Evolutionary conservation across 805 yeast species (phyloP), one percentile per base, ranked within the genome.

Genomic region (Myxozyma kluyveri): DNA sequence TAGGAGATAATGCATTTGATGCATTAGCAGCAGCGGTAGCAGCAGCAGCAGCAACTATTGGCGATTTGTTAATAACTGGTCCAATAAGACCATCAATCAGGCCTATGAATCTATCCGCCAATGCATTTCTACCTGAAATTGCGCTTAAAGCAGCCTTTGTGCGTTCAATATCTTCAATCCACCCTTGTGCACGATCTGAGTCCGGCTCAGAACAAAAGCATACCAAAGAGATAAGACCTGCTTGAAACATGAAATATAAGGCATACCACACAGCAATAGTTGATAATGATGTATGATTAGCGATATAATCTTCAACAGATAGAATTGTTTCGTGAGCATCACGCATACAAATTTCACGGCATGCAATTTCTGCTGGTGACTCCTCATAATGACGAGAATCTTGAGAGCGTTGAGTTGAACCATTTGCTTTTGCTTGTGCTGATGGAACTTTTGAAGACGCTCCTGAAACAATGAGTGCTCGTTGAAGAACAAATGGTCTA

Each of bases 261-360:
- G 84, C 78, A 65, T 81, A 79, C 87, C 87, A 82, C 24, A 79
- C 75, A 12, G 79, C 72, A 27, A 80, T 69, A 23, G 76, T 74
- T n/a, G 79, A 72, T 18, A 74, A 51, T 9, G 68, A 67, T 45
- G 69, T 60, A 21, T 49, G 51, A 19, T 54, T 54, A 10, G 51
- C 45, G 12, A 66, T 59, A 44, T 62, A 67, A 35, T 53, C 57
- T 27, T 57, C 57, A 6, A 82, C 78, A 5, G 82, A 75, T 36
- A 67, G 49, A 14, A 83, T 78, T 0, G 83, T 78, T 24, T 74
- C 77, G 47, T 74, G 74, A 1, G 86, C 79, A 35, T 77, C 75
- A 18, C 70, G 74, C 10, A 77, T 63, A 65, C 83, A 82, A 26
- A 73, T 64, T n/a, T 72, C 62, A 42, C 81, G 69, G 59, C 83